These are phyloP conservation scores for Zygosaccharomyces pseudobailii DNA, from an alignment of 1,139 yeast genomes.

Conservation along the genomic window DNA sequence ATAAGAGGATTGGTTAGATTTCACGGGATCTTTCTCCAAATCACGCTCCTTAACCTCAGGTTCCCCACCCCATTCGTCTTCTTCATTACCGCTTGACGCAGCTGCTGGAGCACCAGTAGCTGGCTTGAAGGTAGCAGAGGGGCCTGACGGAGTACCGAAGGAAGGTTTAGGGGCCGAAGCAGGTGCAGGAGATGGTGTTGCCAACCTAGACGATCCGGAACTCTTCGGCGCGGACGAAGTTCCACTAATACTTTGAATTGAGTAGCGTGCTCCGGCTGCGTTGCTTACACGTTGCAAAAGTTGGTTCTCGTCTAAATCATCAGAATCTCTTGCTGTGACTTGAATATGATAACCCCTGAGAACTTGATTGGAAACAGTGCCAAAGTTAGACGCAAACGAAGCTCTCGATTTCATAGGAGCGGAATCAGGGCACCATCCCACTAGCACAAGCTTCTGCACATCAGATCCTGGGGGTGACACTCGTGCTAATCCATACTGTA, in stretches of 20 bases:
- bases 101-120: conserved; percentile 8
- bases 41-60: conserved; percentile 70
- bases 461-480: conserved; percentile 88
- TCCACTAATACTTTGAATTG: conserved; percentile 47
- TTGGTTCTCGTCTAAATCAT: conserved; percentile 78
- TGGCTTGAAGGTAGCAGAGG: conserved; percentile 18
- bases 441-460: conserved; percentile 72
- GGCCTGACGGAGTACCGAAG: conserved; percentile 19
- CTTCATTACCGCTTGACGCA: conserved; percentile 12
- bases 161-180: conserved; percentile 26
- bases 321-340: conserved; percentile 91
- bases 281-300: conserved; percentile 72
- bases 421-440: conserved; percentile 93
- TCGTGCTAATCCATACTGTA: conserved; percentile 86
- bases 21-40: conserved; percentile 56
- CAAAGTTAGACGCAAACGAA: conserved; percentile 71
- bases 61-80: conserved; percentile 55
- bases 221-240: conserved; percentile 33
- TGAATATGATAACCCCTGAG: conserved; percentile 89
- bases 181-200: conserved; percentile 63
- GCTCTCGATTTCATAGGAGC: conserved; percentile 73
- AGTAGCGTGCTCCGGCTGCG: conserved; percentile 95
- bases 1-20: conserved; percentile 45
- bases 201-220: conserved; percentile 46
- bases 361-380: conserved; percentile 58